These are phyloP conservation scores for Apophysomyces trapeziformis DNA, from an alignment of 371 early-diverging fungal genomes.

Conservation along the genomic window DNA sequence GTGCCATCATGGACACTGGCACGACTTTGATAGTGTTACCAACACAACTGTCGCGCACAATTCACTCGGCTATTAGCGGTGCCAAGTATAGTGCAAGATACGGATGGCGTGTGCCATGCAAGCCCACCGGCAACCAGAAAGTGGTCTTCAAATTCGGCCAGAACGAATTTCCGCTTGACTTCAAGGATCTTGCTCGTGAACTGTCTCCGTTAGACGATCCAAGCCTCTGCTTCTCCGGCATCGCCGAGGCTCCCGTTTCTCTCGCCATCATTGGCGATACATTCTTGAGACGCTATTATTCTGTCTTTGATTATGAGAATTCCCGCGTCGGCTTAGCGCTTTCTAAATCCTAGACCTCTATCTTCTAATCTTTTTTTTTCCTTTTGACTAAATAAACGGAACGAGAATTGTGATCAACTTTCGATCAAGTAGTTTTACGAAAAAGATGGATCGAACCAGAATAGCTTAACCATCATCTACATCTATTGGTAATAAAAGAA, in stretches of 20 bases:
- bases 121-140: conserved; percentile 11
- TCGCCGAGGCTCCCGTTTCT: conserved; percentile 33
- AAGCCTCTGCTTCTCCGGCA: conserved; percentile 41
- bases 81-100: conserved; percentile 29
- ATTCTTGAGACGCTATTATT: conserved; percentile 39
- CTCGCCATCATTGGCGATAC: conserved; percentile 40
- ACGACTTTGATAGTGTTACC: conserved; percentile 37
- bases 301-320: conserved; percentile 33
- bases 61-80: conserved; percentile 49
- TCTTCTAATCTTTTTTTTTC: not conserved
- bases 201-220: conserved; percentile 13
- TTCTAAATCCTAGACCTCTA: conserved; percentile 15
- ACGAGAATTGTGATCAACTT: no score
- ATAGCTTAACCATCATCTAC: no score
- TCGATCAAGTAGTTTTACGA: no score
- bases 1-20: conserved; percentile 48
- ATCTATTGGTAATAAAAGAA: no score
- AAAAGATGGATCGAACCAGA: no score
- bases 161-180: conserved; percentile 20
- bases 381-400: not conserved
- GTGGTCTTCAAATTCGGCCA: conserved; percentile 26
- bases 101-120: conserved; percentile 52
- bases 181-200: conserved; percentile 30
- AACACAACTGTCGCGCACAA: conserved; percentile 31
- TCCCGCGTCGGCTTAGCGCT: conserved; percentile 32